Conservation (phyloP, 768 basidiomycete genomes). For the Podaxis sp. region DNA sequence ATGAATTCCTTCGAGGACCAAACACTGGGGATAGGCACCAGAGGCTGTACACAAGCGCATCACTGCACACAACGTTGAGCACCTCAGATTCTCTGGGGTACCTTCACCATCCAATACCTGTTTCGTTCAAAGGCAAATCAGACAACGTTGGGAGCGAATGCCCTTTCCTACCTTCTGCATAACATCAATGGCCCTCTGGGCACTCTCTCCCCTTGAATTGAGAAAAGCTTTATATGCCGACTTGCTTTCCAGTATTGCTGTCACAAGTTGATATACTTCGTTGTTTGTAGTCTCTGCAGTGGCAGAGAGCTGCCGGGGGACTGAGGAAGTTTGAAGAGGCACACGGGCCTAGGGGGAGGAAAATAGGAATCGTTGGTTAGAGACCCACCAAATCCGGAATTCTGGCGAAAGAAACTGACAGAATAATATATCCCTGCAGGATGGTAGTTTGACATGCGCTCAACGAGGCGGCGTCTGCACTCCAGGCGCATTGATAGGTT, state of each 20-base stretch:
- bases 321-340: not conserved
- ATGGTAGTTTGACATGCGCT: too few relatives aligned
- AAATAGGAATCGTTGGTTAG: too few relatives aligned
- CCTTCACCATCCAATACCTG: not conserved
- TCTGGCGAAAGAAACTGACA: too few relatives aligned
- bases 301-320: not conserved
- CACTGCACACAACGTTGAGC: not conserved
- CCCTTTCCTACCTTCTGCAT: not conserved
- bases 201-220: not conserved
- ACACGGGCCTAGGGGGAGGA: too few relatives aligned
- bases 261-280: not conserved
- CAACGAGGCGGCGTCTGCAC: too few relatives aligned
- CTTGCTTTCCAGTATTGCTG: not conserved
- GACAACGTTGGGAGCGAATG: not conserved
- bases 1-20: constrained; percentile 20
- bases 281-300: not conserved
- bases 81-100: not conserved
- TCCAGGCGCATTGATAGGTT: too few relatives aligned
- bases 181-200: not conserved
- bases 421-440: too few relatives aligned
- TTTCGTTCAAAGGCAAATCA: not conserved
- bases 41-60: constrained; percentile 26
- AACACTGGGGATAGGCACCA: constrained; percentile 27
- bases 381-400: too few relatives aligned
- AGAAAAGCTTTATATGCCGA: not conserved